phyloP scores from a whole-genome alignment of 2,329 filamentous ascomycete species.

The Xylariaceae sp. region DNA sequence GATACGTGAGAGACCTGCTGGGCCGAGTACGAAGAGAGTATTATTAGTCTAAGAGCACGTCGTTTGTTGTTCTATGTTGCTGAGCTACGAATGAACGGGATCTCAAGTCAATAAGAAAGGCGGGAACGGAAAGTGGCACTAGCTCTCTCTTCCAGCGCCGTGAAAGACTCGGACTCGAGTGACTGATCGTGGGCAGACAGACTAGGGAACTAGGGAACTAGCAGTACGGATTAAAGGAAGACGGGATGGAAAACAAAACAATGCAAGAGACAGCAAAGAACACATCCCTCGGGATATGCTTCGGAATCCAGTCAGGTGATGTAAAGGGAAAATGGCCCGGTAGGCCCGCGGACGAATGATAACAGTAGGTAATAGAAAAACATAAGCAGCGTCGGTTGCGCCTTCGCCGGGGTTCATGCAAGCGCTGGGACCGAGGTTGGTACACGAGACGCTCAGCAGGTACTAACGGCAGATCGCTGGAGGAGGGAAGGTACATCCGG shows the following conservation, averaged over 20 bases:
- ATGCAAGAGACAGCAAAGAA: neutral
- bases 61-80: neutral
- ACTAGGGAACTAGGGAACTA: neutral
- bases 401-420: neutral
- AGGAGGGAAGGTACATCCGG: no score
- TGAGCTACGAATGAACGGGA: neutral
- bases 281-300: neutral
- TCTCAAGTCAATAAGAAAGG: neutral
- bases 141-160: neutral
- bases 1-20: constrained; percentile 22
- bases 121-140: neutral
- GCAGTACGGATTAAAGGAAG: neutral
- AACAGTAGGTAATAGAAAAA: neutral
- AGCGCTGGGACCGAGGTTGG: neutral
- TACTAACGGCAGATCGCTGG: neutral
- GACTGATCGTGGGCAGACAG: neutral
- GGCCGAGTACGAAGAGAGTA: neutral
- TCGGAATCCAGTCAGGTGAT: constrained; percentile 12
- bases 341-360: neutral
- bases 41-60: constrained; percentile 15
- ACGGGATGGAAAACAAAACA: constrained; percentile 1
- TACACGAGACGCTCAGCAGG: constrained; percentile 2
- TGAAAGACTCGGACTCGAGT: neutral
- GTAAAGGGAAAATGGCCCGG: constrained; percentile 6
- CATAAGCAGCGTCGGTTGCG: neutral